A percentile compares a stretch with the other conserved stretches of the same genome.
phyloP scores from a whole-genome alignment of 768 basidiomycete genomes.

The Hemileccinum rubropunctum region DNA sequence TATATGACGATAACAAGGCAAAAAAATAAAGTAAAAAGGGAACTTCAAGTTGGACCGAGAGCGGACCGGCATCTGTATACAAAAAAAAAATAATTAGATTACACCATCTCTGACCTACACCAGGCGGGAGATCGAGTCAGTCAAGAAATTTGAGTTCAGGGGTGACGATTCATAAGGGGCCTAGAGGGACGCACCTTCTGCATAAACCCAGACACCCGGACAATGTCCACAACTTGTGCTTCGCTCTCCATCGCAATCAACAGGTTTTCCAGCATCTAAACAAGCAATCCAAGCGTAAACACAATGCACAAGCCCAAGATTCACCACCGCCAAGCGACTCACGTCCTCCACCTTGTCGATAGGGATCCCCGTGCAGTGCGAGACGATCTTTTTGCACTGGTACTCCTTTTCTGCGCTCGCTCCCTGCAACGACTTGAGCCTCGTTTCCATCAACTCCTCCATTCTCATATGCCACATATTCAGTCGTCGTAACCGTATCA shows the following conservation, averaged over 20 bases:
- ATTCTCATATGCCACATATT: conserved; percentile 81
- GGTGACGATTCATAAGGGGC: conserved; percentile 16
- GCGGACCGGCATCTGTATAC: conserved; percentile 14
- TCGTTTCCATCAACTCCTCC: conserved; percentile 67
- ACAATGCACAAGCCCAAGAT: conserved; percentile 12
- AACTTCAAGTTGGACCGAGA: neutral
- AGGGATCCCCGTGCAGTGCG: conserved; percentile 82
- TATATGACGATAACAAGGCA: conserved; percentile 36
- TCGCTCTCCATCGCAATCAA: conserved; percentile 89
- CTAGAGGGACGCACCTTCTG: conserved; percentile 61
- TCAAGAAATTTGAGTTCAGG: conserved; percentile 15
- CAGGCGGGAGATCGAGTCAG: conserved; percentile 21
- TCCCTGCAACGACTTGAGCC: conserved; percentile 69
- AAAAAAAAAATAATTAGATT: conserved; percentile 33
- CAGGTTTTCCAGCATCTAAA: conserved; percentile 79
- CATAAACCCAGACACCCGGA: conserved; percentile 87
- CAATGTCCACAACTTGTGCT: conserved; percentile 74
- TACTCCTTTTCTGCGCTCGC: conserved; percentile 86
- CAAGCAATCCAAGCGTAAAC: conserved; percentile 27
- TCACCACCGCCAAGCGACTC: conserved; percentile 35
- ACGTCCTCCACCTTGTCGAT: conserved; percentile 90
- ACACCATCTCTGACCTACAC: conserved; percentile 40
- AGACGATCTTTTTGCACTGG: conserved; percentile 89
- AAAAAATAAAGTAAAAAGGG: conserved; percentile 9
- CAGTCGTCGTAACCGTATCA: conserved; percentile 73